Evolutionary conservation across 2,329 filamentous ascomycete genomes (phyloP), one percentile per base, ranked within the genome.

Genomic region (Sarocladium kiliense): DNA sequence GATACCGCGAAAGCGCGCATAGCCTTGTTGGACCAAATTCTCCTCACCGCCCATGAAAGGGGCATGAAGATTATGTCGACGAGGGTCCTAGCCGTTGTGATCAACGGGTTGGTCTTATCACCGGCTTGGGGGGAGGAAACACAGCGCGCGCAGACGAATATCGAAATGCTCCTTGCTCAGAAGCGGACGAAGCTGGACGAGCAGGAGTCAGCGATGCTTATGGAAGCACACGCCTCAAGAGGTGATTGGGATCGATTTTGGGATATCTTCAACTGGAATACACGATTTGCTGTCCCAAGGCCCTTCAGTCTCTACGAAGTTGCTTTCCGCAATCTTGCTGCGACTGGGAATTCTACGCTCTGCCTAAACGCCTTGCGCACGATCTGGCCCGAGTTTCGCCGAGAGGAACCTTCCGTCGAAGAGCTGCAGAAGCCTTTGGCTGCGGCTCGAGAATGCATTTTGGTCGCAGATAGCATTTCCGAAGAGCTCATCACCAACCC

Each of bases 331-430:
- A 64, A 72, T 26, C 30, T 51, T 21, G 47, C 47, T 27, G 47
- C 26, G 3, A 74, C 76, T 0, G 62, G 67, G 0, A 70, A 79
- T 59, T 68, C 74, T 55, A 62, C 56, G 49, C 66, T 71, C 58
- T 84, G 74, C 65, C 74, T 68, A 54, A 72, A 74, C 57, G 77
- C 72, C 21, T 68, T 81, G 58, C 76, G 75, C n/a, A 76, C 71
- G 58, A 80, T 78, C 63, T 74, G 81, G n/a, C 74, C 76, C 2
- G 82, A 86, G 63, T 85, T 89, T 80, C 58, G 72, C 18, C 66
- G 69, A 47, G 85, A 89, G 63, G 58, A 73, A 1, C 77, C 78
- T 1, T 69, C 77, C 2, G 61, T 87, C n/a, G 47, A 32, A 18
- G 23, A 51, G 30, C 23, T 51, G 47, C 14, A 19, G 16, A 4